Conservation (phyloP, 495 filamentous ascomycete species). For the Penicillium ucsense region DNA sequence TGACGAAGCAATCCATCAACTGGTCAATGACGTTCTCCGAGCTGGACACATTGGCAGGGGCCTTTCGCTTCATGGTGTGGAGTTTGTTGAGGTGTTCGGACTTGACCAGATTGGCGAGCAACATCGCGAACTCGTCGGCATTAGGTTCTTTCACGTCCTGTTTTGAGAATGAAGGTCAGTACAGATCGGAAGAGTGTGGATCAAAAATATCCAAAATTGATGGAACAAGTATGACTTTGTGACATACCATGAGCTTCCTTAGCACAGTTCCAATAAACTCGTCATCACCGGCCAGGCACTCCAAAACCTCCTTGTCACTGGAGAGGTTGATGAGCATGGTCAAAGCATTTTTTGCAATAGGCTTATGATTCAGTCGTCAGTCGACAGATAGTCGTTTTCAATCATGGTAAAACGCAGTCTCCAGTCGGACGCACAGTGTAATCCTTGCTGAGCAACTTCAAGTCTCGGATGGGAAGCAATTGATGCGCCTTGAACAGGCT, state of each 20-base stretch:
- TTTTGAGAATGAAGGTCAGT: not conserved
- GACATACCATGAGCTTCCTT: constrained; percentile 63
- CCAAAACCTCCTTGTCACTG: constrained; percentile 61
- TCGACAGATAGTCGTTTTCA: no score
- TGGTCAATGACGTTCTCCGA: constrained; percentile 74
- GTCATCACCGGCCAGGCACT: constrained; percentile 66
- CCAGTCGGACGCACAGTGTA: constrained; percentile 48
- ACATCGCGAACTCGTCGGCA: constrained; percentile 79
- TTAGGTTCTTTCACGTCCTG: constrained; percentile 58
- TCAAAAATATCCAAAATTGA: no score
- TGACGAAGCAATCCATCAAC: constrained; percentile 90
- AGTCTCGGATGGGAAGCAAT: constrained; percentile 70
- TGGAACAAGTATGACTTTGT: no score
- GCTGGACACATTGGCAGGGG: constrained; percentile 51
- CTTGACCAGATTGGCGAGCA: constrained; percentile 86
- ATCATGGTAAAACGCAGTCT: no score
- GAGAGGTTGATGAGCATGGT: constrained; percentile 91
- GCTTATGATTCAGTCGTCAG: constrained; percentile 32
- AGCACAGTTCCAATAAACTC: constrained; percentile 68
- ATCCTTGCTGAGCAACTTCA: constrained; percentile 83
- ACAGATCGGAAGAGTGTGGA: no score
- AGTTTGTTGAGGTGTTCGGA: constrained; percentile 60
- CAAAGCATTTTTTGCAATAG: constrained; percentile 85
- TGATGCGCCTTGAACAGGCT: constrained; percentile 74
- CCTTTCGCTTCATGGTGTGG: constrained; percentile 49